phyloP scores from a whole-genome alignment of 1,284 basidiomycete species.

The Schizophyllum amplum region DNA sequence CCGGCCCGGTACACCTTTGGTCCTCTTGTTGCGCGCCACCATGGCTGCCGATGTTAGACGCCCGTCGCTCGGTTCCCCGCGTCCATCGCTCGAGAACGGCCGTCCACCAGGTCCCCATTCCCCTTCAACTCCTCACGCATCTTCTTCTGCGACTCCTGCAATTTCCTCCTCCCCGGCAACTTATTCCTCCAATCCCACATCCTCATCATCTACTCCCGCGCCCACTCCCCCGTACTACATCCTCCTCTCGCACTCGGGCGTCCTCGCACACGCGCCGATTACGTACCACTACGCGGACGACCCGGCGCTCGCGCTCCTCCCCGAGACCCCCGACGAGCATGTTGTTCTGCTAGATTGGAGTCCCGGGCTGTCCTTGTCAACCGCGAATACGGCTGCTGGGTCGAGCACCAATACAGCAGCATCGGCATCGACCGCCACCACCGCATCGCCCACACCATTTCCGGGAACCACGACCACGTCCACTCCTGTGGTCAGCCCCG shows the following conservation, averaged over 20 bases:
- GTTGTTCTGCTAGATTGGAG: slow-evolving; percentile 57
- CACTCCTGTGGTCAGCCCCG: not conserved
- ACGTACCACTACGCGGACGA: slow-evolving; percentile 79
- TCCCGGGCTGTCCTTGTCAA: not conserved
- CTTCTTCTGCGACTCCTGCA: no score
- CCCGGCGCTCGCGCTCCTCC: slow-evolving; percentile 50
- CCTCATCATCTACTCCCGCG: not conserved
- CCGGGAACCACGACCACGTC: no score
- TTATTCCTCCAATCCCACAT: no score
- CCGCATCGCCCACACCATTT: not conserved
- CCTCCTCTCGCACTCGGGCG: slow-evolving; percentile 47
- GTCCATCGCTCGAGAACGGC: not conserved
- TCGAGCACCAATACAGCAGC: not conserved
- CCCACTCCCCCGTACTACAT: slow-evolving; percentile 35
- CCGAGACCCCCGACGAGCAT: slow-evolving; percentile 50
- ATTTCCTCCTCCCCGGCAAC: no score
- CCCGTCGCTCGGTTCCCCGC: not conserved
- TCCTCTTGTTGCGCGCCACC: not conserved
- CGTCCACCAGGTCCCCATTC: not conserved
- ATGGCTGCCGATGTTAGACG: not conserved
- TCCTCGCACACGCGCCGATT: slow-evolving; percentile 63
- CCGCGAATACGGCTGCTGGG: not conserved
- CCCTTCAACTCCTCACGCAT: not conserved
- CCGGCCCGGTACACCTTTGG: no score
- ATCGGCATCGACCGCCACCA: not conserved